A percentile compares a stretch with the other conserved stretches of the same genome.
phyloP scores from a whole-genome alignment of 129 eudicot species.

The Arctium minus region DNA sequence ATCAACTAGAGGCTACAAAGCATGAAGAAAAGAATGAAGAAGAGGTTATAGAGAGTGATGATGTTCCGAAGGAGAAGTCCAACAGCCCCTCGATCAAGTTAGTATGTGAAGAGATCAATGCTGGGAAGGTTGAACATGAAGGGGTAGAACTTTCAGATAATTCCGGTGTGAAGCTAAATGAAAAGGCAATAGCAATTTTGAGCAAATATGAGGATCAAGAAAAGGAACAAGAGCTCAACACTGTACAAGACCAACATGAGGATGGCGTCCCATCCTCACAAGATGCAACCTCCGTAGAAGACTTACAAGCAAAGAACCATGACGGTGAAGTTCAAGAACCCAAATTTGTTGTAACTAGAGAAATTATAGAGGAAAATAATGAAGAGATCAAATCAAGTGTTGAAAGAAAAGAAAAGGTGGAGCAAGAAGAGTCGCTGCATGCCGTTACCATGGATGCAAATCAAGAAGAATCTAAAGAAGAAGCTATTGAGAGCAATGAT shows the following conservation, averaged over 20 bases:
- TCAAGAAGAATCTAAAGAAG: too few species aligned
- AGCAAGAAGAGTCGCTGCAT: too few species aligned
- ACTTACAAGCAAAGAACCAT: not conserved
- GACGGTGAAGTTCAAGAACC: not conserved
- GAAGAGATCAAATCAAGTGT: not conserved
- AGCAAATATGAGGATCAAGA: constrained; percentile 12
- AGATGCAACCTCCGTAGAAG: not conserved
- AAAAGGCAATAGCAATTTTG: not conserved
- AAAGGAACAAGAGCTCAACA: constrained; percentile 5
- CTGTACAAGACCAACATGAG: not conserved
- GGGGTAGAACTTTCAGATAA: not conserved
- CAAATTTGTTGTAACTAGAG: not conserved
- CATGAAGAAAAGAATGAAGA: constrained; percentile 6
- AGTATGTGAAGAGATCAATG: constrained; percentile 10
- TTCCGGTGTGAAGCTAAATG: not conserved
- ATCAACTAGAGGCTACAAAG: not conserved
- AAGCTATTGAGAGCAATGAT: too few species aligned
- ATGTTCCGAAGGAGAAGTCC: not conserved
- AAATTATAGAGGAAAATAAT: not conserved
- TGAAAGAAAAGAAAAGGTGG: too few species aligned
- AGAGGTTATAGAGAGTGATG: constrained; percentile 6
- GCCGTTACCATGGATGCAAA: too few species aligned
- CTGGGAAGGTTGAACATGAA: not conserved
- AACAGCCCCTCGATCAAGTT: not conserved
- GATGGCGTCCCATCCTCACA: not conserved